These are phyloP conservation scores for Lentinula sp. DNA, from an alignment of 768 basidiomycete species.

Conservation along the genomic window DNA sequence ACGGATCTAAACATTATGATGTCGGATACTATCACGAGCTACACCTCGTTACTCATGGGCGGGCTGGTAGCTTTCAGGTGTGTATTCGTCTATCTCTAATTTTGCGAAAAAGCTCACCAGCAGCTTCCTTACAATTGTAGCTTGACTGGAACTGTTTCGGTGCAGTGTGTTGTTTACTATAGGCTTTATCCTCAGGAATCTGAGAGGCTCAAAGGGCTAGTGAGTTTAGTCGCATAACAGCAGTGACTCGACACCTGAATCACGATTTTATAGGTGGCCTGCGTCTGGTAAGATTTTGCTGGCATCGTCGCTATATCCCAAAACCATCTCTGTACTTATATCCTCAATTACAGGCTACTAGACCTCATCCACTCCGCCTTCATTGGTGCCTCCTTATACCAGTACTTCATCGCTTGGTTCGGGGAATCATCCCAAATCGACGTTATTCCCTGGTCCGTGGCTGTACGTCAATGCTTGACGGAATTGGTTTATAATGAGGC, in stretches of 20 bases:
- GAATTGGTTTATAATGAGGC: not conserved
- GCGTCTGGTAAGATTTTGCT: not conserved
- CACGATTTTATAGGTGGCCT: not conserved
- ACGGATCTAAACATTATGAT: not conserved
- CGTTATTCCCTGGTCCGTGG: conserved; percentile 3
- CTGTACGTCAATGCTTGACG: not conserved
- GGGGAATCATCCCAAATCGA: not conserved
- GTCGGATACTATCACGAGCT: not conserved
- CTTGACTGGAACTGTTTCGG: conserved; percentile 2
- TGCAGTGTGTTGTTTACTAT: conserved; percentile 4
- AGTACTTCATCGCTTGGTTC: conserved; percentile 1
- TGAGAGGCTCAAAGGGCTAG: not conserved
- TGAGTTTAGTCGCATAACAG: not conserved
- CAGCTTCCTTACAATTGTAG: not conserved
- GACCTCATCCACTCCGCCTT: conserved; percentile 4
- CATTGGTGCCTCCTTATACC: not conserved
- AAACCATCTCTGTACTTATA: no score
- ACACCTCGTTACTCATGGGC: conserved; percentile 1
- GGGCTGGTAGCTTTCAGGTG: conserved; percentile 4
- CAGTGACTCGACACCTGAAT: not conserved
- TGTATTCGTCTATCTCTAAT: not conserved
- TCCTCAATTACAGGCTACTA: not conserved
- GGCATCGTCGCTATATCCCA: no score
- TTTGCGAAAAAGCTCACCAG: not conserved
- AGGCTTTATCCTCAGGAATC: conserved; percentile 1